Evolutionary conservation across 176 grass and related monocot genomes (phyloP), one percentile per base, ranked within the genome.

Genomic region (Triticum dicoccoides): DNA sequence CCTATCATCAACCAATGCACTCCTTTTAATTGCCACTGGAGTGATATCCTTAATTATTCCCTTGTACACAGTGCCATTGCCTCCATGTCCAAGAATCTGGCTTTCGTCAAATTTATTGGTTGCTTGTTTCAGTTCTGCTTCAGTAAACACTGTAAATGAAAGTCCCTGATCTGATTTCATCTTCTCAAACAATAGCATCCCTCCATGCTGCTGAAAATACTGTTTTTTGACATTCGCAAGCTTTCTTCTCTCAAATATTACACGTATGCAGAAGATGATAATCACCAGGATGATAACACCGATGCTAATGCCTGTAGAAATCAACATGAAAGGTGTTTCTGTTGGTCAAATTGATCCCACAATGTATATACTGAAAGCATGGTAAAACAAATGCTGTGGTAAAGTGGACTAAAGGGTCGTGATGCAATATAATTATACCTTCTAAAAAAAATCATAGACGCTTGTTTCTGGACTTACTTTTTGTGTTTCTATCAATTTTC

Each of bases 161-260:
- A 65, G n/a, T 44, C 78, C 59, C 59, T 64, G 59, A 2, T 80
- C 78, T 29, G 78, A 80, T 80, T 80, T 80, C 78, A 80, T 65
- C 78, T 80, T 80, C n/a, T 80, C 78, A 80, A 80, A 80, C 23
- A 80, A 80, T 20, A 65, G 35, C n/a, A 42, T 8, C 8, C 78
- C 78, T 44, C 78, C 61, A 0, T 80, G 23, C 64, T 80, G 8
- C 78, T 65, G 37, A 80, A 80, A 80, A 44, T 80, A 65, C 23
- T 65, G 8, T 64, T 44, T 63, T 14, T 80, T 80, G 8, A 65
- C 61, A 11, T 80, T 8, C 3, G n/a, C 39, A 44, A 80, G 37
- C 23, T 80, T 80, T 80, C 78, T 80, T 80, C 61, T 64, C 59
- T 80, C 61, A 20, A 44, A 64, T 5, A 41, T 65, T 44, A 80